Evolutionary conservation across 2,329 filamentous ascomycete species (phyloP).

Genomic region (Fusarium continuum): DNA sequence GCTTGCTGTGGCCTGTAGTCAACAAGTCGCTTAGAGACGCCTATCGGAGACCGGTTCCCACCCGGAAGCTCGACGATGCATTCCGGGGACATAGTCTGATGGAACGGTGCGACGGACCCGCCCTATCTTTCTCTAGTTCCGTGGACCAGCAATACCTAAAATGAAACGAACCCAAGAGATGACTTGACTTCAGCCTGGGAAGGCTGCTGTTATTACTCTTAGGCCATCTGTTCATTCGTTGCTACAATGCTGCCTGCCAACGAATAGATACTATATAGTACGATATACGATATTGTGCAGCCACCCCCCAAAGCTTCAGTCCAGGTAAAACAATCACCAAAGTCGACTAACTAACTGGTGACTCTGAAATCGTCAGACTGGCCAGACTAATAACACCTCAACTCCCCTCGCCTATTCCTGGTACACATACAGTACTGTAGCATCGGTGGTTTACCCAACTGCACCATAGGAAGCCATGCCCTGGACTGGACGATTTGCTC

Average conservation of each 20-base stretch:
- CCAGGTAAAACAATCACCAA: too few species aligned
- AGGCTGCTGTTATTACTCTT: background rate
- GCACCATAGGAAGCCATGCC: background rate
- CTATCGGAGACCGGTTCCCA: slow-evolving; percentile 20
- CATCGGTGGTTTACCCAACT: too few species aligned
- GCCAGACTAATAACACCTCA: too few species aligned
- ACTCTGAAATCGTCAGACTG: slow-evolving; percentile 5
- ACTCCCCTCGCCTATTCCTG: too few species aligned
- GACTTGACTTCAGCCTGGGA: background rate
- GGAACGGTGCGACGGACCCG: slow-evolving; percentile 1
- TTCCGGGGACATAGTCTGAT: background rate
- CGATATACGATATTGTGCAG: too few species aligned
- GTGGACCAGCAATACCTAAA: too few species aligned
- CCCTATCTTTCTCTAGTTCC: too few species aligned
- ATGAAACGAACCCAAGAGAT: slow-evolving; percentile 3
- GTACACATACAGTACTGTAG: too few species aligned
- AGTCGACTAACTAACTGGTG: background rate
- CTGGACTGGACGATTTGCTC: too few species aligned
- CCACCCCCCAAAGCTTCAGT: background rate
- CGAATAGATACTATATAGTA: background rate
- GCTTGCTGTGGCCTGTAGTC: background rate
- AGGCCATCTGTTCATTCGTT: background rate
- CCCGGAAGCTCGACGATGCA: background rate
- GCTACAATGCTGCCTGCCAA: background rate
- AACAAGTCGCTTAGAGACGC: slow-evolving; percentile 3